Percentiles rank a stretch among this genome's conserved stretches.
phyloP scores from a whole-genome alignment of 176 grass and related monocot genomes.

The Phoenix roebelenii region DNA sequence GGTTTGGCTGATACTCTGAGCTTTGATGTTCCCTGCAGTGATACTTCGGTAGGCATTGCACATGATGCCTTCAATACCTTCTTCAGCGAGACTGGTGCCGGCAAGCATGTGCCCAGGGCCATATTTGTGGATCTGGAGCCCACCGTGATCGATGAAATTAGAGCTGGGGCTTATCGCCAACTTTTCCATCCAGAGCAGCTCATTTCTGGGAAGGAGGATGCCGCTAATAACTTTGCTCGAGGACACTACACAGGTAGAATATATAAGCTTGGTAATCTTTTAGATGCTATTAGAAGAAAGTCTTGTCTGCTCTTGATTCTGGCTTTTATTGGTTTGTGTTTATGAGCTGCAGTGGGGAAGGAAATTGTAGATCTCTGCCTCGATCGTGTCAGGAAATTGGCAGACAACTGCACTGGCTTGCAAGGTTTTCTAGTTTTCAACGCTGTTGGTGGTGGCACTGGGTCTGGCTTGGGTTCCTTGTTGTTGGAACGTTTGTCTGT shows the following conservation, averaged over 20 bases:
- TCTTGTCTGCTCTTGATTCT: neutral
- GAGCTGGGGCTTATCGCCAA: slow-evolving; percentile 68
- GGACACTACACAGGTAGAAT: slow-evolving; percentile 83
- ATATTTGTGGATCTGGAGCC: slow-evolving; percentile 96
- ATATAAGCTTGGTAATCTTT: neutral
- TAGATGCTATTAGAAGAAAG: neutral
- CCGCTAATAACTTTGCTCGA: slow-evolving; percentile 88
- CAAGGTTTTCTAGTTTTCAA: slow-evolving; percentile 97
- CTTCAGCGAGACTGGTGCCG: slow-evolving; percentile 79
- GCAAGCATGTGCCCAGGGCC: slow-evolving; percentile 87
- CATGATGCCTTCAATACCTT: slow-evolving; percentile 94
- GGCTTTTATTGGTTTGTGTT: slow-evolving; percentile 2
- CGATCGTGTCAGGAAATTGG: slow-evolving; percentile 83
- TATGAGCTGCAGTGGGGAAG: slow-evolving; percentile 63
- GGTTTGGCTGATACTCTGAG: too few relatives aligned
- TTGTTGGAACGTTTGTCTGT: slow-evolving; percentile 89
- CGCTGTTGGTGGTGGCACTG: slow-evolving; percentile 88
- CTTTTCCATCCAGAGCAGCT: slow-evolving; percentile 96
- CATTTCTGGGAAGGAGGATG: slow-evolving; percentile 90
- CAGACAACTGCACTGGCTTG: slow-evolving; percentile 93
- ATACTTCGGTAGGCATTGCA: slow-evolving; percentile 48
- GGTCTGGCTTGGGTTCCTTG: slow-evolving; percentile 86
- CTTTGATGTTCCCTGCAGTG: slow-evolving; percentile 21
- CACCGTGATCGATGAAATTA: slow-evolving; percentile 84
- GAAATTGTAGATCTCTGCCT: slow-evolving; percentile 91